Base-by-base conservation (phyloP, 495 filamentous ascomycete genomes). In the Xylaria palmicola region DNA sequence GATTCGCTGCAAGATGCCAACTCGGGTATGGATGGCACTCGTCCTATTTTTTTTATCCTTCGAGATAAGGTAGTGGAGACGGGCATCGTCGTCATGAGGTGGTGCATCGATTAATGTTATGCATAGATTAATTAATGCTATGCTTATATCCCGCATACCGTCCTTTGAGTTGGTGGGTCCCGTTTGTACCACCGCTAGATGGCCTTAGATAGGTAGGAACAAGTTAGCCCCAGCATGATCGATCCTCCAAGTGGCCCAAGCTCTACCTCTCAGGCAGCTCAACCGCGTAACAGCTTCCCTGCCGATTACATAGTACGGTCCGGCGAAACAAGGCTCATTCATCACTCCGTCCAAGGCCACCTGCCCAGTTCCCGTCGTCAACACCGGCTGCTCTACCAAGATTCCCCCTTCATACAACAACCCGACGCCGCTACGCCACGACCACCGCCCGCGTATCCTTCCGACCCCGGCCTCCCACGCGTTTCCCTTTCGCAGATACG, bases 261-360 rank as follows among this genome's bases (percentile, higher is more conserved):
- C 60, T 62, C 52, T n/a, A 36, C 40, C 60, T 50, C 43, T 37
- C 43, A 56, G 60, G 60, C 60, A 62, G 60, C 60, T 62, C 53
- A 55, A 62, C 60, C 52, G 60, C 60, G 60, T 62, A 40, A 57
- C 51, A 56, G 60, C 60, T 62, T 57, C 24, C 43, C 51, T 48
- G 58, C 45, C 24, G 12, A 60, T 34, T 53, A n/a, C 24, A 40
- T 32, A n/a, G n/a, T n/a, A n/a, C n/a, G n/a, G n/a, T 8, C n/a
- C 7, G n/a, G 36, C 20, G n/a, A 29, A 17, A 19, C 30, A 56
- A 62, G 51, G 59, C 59, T 56, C 50, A 45, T 13, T 54, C 48
- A 51, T n/a, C 48, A 29, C 41, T n/a, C n/a, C n/a, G n/a, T n/a
- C n/a, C n/a, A 51, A 43, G 34, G 15, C 47, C 57, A 47, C 43